Evolutionary conservation across 345 rosid species (phyloP), one percentile per base, ranked within the genome.

Genomic region (Lumnitzera littorea): DNA sequence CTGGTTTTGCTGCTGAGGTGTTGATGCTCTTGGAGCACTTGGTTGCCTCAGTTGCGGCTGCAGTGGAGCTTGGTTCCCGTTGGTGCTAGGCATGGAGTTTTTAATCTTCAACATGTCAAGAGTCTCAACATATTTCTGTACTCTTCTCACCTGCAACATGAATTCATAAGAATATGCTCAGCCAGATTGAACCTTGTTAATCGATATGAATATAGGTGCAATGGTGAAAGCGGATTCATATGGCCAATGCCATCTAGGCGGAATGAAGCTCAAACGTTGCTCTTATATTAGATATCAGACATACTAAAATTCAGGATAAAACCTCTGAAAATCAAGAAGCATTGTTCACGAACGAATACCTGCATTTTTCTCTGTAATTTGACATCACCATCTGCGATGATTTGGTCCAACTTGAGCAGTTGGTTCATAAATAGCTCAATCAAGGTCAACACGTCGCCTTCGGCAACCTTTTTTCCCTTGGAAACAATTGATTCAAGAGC

Each of bases 291-390:
- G 3, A 29, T 3, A 27, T 43, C 1, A 20, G 24, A 46, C 15
- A 52, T 24, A 25, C 12, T 46, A 8, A 47, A 43, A 29, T 15
- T 16, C 41, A n/a, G 29, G 48, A 62, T 43, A 12, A 47, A 60
- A 12, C 48, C 31, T 2, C 31, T 27, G 31, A 27, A 27, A 27
- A 27, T 27, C 31, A 20, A 20, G 31, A 27, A 27, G 5, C 31
- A 27, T 27, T 27, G 31, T 27, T 27, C 31, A 27, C 5, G 31
- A 27, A 1, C 11, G 17, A 23, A 13, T 73, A 82, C 91, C 82
- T 80, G 85, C 61, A 56, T 64, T 68, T 61, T 77, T 73, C 80
- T 82, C 55, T 80, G 78, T 51, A 78, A 50, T 67, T 76, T 80
- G 56, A 70, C 72, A 61, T 82, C 83, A n/a, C 87, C 87, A 14